Percentiles rank a stretch among this genome's conserved stretches.
These are phyloP conservation scores for Aspergillus fumigatiaffinis DNA, from an alignment of 2,329 filamentous ascomycete species.

Conservation along the genomic window DNA sequence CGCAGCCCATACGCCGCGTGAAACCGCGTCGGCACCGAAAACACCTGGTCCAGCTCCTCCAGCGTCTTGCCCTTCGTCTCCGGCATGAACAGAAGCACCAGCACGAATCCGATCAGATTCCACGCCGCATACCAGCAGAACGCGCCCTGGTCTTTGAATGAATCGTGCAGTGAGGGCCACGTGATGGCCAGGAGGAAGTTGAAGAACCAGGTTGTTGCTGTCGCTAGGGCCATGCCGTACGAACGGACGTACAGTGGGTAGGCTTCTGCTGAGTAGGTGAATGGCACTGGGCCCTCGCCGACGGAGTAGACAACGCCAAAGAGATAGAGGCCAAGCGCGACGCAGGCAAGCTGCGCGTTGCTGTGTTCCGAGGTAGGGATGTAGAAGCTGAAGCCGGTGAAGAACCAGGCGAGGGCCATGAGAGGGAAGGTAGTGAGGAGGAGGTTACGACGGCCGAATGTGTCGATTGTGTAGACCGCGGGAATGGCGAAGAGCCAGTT, in stretches of 20 bases:
- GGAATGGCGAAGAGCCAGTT: constrained; percentile 64
- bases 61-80: constrained; percentile 42
- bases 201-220: constrained; percentile 61
- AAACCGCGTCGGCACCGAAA: constrained; percentile 47
- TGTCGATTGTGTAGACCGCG: constrained; percentile 64
- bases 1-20: constrained; percentile 39
- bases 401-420: constrained; percentile 54
- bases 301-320: constrained; percentile 48
- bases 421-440: constrained; percentile 62
- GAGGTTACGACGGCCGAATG: constrained; percentile 61
- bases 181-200: constrained; percentile 52
- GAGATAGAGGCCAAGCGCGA: constrained; percentile 43
- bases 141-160: constrained; percentile 49
- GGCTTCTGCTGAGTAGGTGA: constrained; percentile 64
- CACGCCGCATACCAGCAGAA: constrained; percentile 50
- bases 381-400: constrained; percentile 52
- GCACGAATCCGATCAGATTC: constrained; percentile 45
- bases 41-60: constrained; percentile 52
- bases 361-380: constrained; percentile 39
- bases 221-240: constrained; percentile 59
- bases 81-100: constrained; percentile 40
- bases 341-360: constrained; percentile 36
- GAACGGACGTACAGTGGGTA: constrained; percentile 62
- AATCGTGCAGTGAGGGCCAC: constrained; percentile 48
- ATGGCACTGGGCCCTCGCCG: constrained; percentile 62